Evolutionary conservation across 305 asterid species (phyloP).

Genomic region (Fraxinus platypoda): DNA sequence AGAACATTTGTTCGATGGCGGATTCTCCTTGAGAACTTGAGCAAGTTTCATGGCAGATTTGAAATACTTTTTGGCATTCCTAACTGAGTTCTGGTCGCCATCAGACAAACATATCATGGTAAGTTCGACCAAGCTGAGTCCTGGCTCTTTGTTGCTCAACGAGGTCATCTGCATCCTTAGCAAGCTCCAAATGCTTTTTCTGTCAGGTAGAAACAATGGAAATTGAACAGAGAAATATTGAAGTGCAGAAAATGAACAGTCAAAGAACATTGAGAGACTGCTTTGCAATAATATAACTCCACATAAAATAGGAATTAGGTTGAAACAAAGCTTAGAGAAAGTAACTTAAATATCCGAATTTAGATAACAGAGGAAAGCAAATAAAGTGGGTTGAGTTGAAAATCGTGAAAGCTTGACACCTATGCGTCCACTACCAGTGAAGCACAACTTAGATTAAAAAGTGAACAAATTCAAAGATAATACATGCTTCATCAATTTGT

Average conservation of each 20-base stretch:
- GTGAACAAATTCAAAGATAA: neutral
- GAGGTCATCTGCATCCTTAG: slow-evolving; percentile 63
- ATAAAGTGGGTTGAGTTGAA: neutral
- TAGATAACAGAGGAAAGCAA: neutral
- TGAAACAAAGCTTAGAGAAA: neutral
- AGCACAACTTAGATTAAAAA: no score
- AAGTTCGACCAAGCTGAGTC: slow-evolving; percentile 95
- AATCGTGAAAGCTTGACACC: neutral
- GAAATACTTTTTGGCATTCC: slow-evolving; percentile 79
- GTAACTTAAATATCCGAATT: neutral
- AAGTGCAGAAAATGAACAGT: neutral
- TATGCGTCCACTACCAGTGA: no score
- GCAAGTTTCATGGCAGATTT: slow-evolving; percentile 68
- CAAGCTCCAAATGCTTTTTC: slow-evolving; percentile 86
- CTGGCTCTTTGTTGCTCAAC: slow-evolving; percentile 93
- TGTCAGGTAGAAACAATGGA: slow-evolving; percentile 27
- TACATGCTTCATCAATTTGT: neutral
- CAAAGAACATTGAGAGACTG: slow-evolving; percentile 3
- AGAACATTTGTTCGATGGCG: slow-evolving; percentile 37
- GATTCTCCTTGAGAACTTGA: slow-evolving; percentile 48
- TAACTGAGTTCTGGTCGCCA: slow-evolving; percentile 65
- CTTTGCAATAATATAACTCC: neutral
- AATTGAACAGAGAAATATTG: slow-evolving; percentile 1
- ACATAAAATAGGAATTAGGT: neutral
- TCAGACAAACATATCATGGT: slow-evolving; percentile 86